These are phyloP conservation scores for Colletotrichum spinosum DNA, from an alignment of 2,329 filamentous ascomycete genomes.

Conservation along the genomic window DNA sequence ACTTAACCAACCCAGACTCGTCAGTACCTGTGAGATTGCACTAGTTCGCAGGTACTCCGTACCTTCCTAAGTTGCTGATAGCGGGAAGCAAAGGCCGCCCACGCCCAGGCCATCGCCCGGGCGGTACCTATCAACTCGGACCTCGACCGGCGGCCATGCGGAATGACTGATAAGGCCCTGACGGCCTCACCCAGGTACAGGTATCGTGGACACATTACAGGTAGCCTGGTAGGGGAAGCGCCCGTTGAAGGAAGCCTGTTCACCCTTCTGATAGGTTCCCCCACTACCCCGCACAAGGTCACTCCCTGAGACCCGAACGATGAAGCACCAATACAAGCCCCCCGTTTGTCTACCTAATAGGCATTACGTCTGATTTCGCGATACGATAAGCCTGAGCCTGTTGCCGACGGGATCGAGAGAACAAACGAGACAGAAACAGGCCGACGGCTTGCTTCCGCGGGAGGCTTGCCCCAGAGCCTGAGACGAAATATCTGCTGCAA, in stretches of 20 bases:
- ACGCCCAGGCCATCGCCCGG: constrained; percentile 2
- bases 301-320: constrained; percentile 11
- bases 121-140: constrained; percentile 16
- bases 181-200: background rate
- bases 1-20: too few species aligned
- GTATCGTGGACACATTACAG: too few species aligned
- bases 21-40: too few species aligned
- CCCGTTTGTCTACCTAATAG: constrained; percentile 30
- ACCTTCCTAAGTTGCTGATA: background rate
- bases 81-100: background rate
- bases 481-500: too few species aligned
- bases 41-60: too few species aligned
- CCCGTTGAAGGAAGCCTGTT: too few species aligned
- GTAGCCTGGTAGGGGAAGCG: too few species aligned
- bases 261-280: constrained; percentile 25
- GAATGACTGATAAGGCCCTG: constrained; percentile 35
- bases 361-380: constrained; percentile 33
- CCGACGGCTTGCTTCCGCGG: too few species aligned
- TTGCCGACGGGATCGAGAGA: background rate
- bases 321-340: constrained; percentile 26
- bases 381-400: constrained; percentile 29
- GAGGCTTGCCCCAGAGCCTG: too few species aligned
- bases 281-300: constrained; percentile 35
- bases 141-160: constrained; percentile 37
- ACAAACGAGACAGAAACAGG: too few species aligned